Base-by-base conservation (phyloP, 768 basidiomycete species). In the Phanerochaete carnosa region DNA sequence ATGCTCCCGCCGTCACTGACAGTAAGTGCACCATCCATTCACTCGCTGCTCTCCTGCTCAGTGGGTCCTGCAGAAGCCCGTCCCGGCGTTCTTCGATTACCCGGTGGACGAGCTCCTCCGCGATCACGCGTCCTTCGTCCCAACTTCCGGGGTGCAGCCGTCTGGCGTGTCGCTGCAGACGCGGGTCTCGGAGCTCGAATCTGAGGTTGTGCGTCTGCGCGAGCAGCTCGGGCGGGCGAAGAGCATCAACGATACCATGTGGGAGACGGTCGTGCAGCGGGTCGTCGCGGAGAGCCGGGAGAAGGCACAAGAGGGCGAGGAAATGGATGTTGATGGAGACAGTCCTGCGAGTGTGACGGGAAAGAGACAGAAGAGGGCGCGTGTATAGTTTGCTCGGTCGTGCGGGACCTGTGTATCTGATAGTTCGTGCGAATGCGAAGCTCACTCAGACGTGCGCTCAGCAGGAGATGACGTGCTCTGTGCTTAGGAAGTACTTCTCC, bases 231-330 rank as follows among this genome's bases (percentile, higher is more conserved):
- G 84, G 28, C 88, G 86, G 70, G 95, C 95, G 4, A 93, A 94
- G 69, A 85, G 88, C n/a, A 80, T 97, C 61, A 98, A 97, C 66
- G 94, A 97, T 68, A 80, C 83, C 55, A 96, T 97, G 89, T 97
- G 95, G 95, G 89, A 91, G 64, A 84, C 81, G 2, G 83, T 94
- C 1, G 89, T 95, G 29, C 86, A 89, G 64, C 81, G 76, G 47
- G 73, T 87, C 15, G 74, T 89, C 2, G 69, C 72, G n/a, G 74
- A 76, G 49, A 72, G 69, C 12, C 70, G 74, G 51, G 71, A 72
- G 43, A 71, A 73, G 64, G 62, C 63, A 33, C 66, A 68, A 49
- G 63, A 45, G 15, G 60, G 39, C 29, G 60, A 33, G 25, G 57
- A 8, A n/a, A 62, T 59, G 60, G 66, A 66, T 45, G 57, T 63